phyloP scores from a whole-genome alignment of 2,329 filamentous ascomycete species.

The Endoconidiophora polonica region DNA sequence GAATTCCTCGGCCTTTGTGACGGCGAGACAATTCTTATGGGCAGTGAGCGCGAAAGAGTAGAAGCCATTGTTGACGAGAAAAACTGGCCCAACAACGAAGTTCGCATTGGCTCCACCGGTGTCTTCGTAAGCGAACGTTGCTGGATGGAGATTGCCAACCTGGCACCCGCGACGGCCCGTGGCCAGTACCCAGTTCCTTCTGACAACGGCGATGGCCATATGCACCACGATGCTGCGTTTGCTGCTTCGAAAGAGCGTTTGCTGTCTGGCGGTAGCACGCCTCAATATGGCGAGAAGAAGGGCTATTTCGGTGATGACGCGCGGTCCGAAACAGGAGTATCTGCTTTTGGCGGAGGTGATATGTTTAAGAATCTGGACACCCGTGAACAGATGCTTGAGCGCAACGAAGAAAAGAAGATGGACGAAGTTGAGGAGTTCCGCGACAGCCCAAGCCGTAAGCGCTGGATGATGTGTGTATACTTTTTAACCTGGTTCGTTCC shows the following conservation, averaged over 20 bases:
- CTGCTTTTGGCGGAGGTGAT: slow-evolving; percentile 80
- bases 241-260: slow-evolving; percentile 46
- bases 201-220: slow-evolving; percentile 45
- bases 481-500: slow-evolving; percentile 75
- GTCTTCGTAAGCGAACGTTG: slow-evolving; percentile 91
- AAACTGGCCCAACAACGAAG: slow-evolving; percentile 84
- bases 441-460: slow-evolving; percentile 64
- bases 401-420: slow-evolving; percentile 78
- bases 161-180: slow-evolving; percentile 27
- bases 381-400: slow-evolving; percentile 84
- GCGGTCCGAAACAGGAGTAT: slow-evolving; percentile 79
- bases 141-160: slow-evolving; percentile 77
- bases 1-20: slow-evolving; percentile 87
- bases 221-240: slow-evolving; percentile 42
- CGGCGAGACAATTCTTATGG: slow-evolving; percentile 68
- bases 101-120: slow-evolving; percentile 76
- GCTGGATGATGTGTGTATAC: slow-evolving; percentile 78
- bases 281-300: slow-evolving; percentile 55
- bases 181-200: slow-evolving; percentile 35
- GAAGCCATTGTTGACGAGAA: slow-evolving; percentile 85
- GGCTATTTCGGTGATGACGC: slow-evolving; percentile 77
- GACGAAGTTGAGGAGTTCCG: slow-evolving; percentile 76
- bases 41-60: slow-evolving; percentile 80
- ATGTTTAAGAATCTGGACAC: slow-evolving; percentile 98
- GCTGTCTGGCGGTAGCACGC: slow-evolving; percentile 33